Percentiles rank a stretch among this genome's conserved stretches.
Evolutionary conservation across 164 flowering plant genomes (phyloP).

Genomic region (Stephania cephalantha): DNA sequence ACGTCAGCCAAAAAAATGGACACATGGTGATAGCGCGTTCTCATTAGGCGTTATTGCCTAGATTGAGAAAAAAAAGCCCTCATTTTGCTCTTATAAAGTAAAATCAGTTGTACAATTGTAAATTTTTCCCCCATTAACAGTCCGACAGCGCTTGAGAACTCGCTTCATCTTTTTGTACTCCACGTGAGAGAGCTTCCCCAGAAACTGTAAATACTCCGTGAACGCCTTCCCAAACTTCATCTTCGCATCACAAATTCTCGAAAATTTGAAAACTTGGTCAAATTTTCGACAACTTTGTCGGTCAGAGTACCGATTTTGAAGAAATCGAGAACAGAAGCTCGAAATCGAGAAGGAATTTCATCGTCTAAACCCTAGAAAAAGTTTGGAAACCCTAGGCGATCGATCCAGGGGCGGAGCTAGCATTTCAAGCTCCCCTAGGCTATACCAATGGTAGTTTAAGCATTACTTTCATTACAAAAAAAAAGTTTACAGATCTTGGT

Average conservation of each 20-base stretch:
- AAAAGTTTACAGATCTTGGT: too few relatives aligned
- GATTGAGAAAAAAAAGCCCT: too few relatives aligned
- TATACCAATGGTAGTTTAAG: too few relatives aligned
- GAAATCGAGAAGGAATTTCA: neutral
- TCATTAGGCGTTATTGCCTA: too few relatives aligned
- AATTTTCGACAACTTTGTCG: neutral
- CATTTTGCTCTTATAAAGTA: too few relatives aligned
- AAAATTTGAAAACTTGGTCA: neutral
- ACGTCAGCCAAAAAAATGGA: too few relatives aligned
- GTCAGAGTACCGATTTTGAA: neutral
- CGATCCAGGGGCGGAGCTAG: too few relatives aligned
- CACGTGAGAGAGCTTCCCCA: constrained; percentile 52
- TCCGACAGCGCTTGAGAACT: constrained; percentile 60
- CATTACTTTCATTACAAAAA: too few relatives aligned
- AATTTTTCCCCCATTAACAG: constrained; percentile 11
- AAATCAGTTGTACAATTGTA: too few relatives aligned
- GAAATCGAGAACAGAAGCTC: neutral
- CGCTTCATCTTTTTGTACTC: constrained; percentile 76
- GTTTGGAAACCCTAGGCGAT: neutral
- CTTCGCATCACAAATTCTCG: neutral
- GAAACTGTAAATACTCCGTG: constrained; percentile 45
- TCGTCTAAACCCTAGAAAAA: neutral
- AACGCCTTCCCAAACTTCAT: constrained; percentile 86
- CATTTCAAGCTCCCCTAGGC: too few relatives aligned
- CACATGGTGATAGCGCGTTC: too few relatives aligned